A percentile compares a stretch with the other conserved stretches of the same genome.
These are phyloP conservation scores for Colletotrichum australisinense DNA, from an alignment of 2,329 filamentous ascomycete genomes.

Conservation along the genomic window DNA sequence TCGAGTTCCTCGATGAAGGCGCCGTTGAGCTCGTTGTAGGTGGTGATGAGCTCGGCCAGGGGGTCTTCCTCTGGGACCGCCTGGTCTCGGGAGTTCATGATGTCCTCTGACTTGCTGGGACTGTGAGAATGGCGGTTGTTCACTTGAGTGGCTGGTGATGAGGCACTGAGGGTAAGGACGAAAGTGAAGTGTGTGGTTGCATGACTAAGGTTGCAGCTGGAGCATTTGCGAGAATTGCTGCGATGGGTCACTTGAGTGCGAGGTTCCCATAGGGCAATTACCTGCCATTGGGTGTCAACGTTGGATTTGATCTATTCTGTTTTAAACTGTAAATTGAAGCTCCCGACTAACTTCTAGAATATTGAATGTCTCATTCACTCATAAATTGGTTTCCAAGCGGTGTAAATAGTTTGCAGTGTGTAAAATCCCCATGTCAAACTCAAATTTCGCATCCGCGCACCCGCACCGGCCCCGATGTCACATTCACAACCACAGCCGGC, in stretches of 20 bases:
- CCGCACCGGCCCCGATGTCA: neutral
- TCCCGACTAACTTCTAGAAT: neutral
- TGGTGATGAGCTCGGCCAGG: slow-evolving; percentile 68
- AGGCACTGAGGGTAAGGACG: neutral
- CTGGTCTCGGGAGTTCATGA: slow-evolving; percentile 4
- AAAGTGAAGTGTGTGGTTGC: slow-evolving; percentile 2
- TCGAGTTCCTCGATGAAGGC: slow-evolving; percentile 68
- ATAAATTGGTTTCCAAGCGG: neutral
- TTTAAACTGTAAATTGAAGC: neutral
- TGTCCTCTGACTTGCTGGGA: neutral
- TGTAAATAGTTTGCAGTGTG: neutral
- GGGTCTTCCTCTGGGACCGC: slow-evolving; percentile 51
- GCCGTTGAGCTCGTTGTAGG: slow-evolving; percentile 80
- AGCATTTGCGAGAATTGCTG: neutral
- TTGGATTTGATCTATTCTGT: neutral
- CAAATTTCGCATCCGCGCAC: neutral
- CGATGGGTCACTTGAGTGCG: neutral
- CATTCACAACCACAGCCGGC: neutral
- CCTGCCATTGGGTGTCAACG: neutral
- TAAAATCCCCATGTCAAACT: neutral
- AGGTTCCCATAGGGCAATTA: neutral
- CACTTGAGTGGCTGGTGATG: neutral
- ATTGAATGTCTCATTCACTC: neutral
- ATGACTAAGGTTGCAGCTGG: slow-evolving; percentile 9
- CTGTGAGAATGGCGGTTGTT: neutral